Evolutionary conservation across 495 filamentous ascomycete genomes (phyloP), one percentile per base, ranked within the genome.

Genomic region (Rhizodiscina lignyota): DNA sequence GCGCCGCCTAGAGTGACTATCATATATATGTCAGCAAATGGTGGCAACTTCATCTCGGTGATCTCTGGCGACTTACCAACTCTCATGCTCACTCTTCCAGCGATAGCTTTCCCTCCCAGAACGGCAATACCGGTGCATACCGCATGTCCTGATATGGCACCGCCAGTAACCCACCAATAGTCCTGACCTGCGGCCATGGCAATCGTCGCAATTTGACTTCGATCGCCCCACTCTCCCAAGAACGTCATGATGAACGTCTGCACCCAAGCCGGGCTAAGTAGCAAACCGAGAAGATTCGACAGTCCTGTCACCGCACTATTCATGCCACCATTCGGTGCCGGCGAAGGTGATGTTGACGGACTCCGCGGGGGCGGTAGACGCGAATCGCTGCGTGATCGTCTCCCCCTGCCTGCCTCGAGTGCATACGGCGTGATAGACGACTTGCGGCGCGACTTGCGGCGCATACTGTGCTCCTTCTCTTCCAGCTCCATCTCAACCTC

Each of bases 181-280:
- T 96, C 91, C 59, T 91, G 82, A 2, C 89, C 89, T 6, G 89
- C 89, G 31, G 89, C 91, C 89, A 97, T 97, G 26, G 89, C 89
- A 50, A 97, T 94, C 4, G 89, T 97, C 12, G 89, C 91, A 50
- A 97, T 97, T 56, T 97, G 89, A 50, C 82, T 91, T 40, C 89
- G 75, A 50, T 97, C 89, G 32, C 89, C 89, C 89, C 91, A 96
- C 55, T 97, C 89, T 6, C 89, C 89, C 20, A 97, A 61, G 59
- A 97, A 97, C 2, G 89, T 97, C 89, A 97, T 97, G 41, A 85
- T 73, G 54, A 97, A 97, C 4, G 91, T 97, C 56, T 97, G 89
- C 11, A 97, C 89, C 89, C 89, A 97, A 1, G 86, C 89, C 2
- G 89, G 89, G 51, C 81, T 91, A 13, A 97, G 64, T 2, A 97